phyloP scores from a whole-genome alignment of 371 early-diverging fungal species.

The Saksenaea vasiformis region DNA sequence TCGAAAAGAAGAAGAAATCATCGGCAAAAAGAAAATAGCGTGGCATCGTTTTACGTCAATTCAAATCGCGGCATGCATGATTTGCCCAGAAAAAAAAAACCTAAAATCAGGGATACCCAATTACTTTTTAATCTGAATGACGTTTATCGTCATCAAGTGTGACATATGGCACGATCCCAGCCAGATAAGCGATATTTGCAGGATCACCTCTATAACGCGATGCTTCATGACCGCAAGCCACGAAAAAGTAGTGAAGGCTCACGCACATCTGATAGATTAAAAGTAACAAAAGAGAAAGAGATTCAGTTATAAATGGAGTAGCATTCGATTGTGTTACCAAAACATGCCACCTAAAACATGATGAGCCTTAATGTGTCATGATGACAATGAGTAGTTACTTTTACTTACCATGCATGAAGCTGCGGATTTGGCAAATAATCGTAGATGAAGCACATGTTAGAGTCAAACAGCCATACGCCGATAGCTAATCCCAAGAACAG shows the following conservation, averaged over 20 bases:
- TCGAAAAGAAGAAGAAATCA: slow-evolving; percentile 2
- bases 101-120: slow-evolving; percentile 8
- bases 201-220: slow-evolving; percentile 5
- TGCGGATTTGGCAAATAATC: slow-evolving; percentile 36
- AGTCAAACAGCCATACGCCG: slow-evolving; percentile 43
- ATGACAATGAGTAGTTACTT: not conserved
- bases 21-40: not conserved
- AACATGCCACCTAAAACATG: slow-evolving; percentile 40
- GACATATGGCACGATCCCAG: slow-evolving; percentile 30
- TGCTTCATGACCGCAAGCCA: slow-evolving; percentile 33
- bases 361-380: slow-evolving; percentile 9
- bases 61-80: not conserved
- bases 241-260: slow-evolving; percentile 44
- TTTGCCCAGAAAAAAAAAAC: not conserved
- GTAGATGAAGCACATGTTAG: slow-evolving; percentile 39
- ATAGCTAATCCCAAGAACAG: slow-evolving; percentile 29
- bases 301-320: not conserved
- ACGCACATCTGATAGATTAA: slow-evolving; percentile 33
- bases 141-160: slow-evolving; percentile 8
- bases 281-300: not conserved
- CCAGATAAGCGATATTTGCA: slow-evolving; percentile 22
- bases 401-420: slow-evolving; percentile 35
- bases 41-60: slow-evolving; percentile 4
- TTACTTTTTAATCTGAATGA: slow-evolving; percentile 3
- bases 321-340: slow-evolving; percentile 21